These are phyloP conservation scores for Draba incana DNA, from an alignment of 345 rosid genomes.

Conservation along the genomic window DNA sequence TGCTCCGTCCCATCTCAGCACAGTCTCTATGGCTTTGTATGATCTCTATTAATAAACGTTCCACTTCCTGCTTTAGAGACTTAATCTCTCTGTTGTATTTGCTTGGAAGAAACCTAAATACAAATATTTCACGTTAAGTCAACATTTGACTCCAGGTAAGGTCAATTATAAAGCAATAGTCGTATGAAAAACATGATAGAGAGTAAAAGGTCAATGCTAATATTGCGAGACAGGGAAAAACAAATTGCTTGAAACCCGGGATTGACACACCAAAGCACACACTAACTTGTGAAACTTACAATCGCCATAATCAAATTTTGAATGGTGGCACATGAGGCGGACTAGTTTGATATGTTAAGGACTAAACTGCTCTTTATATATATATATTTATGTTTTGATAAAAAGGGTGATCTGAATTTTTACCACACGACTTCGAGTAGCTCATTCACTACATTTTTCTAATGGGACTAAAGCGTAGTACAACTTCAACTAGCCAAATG, in stretches of 20 bases:
- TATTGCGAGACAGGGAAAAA: constrained; percentile 28
- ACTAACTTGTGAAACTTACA: not conserved
- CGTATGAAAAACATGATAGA: not conserved
- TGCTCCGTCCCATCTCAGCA: constrained; percentile 78
- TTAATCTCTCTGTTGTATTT: constrained; percentile 86
- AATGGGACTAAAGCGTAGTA: too few species aligned
- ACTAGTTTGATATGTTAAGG: not conserved
- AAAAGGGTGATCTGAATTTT: too few species aligned
- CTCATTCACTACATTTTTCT: too few species aligned
- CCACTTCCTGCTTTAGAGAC: constrained; percentile 78
- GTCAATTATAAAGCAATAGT: constrained; percentile 1
- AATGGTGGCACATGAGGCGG: constrained; percentile 4
- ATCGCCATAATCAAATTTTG: not conserved
- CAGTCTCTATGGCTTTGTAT: constrained; percentile 77
- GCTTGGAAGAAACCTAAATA: constrained; percentile 77
- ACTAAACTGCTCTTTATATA: too few species aligned
- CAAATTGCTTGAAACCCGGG: constrained; percentile 20
- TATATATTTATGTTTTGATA: too few species aligned
- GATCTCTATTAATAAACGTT: constrained; percentile 75
- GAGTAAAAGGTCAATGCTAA: not conserved
- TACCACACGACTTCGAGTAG: too few species aligned
- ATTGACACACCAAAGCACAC: constrained; percentile 24
- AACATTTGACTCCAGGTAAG: not conserved
- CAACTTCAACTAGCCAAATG: too few species aligned
- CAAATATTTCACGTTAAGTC: constrained; percentile 1